Conservation (phyloP, 768 basidiomycete genomes). For the Wakefieldia striispora region DNA sequence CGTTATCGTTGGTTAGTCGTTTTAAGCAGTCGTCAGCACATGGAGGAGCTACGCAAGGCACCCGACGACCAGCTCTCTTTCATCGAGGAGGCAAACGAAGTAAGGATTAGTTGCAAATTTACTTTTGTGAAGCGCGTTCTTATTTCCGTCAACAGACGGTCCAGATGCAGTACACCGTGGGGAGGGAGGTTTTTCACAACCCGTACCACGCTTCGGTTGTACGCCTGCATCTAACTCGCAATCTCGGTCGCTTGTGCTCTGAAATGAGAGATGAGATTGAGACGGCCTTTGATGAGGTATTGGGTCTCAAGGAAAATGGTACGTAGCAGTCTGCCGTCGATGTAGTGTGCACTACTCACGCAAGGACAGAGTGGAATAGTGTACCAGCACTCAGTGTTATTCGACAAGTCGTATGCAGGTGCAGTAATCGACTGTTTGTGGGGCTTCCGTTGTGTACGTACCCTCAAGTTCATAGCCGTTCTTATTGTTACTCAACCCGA, state of each 20-base stretch:
- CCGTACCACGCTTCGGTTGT: slow-evolving; percentile 32
- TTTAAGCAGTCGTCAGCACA: slow-evolving; percentile 25
- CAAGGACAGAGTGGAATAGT: slow-evolving; percentile 39
- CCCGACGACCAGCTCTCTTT: slow-evolving; percentile 40
- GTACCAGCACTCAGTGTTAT: slow-evolving; percentile 28
- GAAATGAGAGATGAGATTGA: slow-evolving; percentile 32
- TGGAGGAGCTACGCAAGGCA: slow-evolving; percentile 42
- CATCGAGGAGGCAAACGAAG: slow-evolving; percentile 33
- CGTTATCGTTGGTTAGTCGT: slow-evolving; percentile 40
- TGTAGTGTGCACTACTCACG: not conserved
- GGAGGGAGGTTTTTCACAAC: slow-evolving; percentile 28
- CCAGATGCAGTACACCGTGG: slow-evolving; percentile 40
- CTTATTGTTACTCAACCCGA: not conserved
- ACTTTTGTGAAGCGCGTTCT: not conserved
- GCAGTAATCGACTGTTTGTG: slow-evolving; percentile 47
- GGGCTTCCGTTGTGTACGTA: slow-evolving; percentile 44
- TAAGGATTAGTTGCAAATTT: slow-evolving; percentile 12
- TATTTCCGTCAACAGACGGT: slow-evolving; percentile 28
- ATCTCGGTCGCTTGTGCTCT: slow-evolving; percentile 35
- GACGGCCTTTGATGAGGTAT: slow-evolving; percentile 37
- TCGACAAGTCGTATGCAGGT: slow-evolving; percentile 38
- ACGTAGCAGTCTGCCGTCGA: not conserved
- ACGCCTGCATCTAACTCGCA: slow-evolving; percentile 37
- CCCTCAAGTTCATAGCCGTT: not conserved
- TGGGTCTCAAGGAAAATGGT: slow-evolving; percentile 27